These are phyloP conservation scores for Astrothelium macrocarpum DNA, from an alignment of 495 filamentous ascomycete species.

Conservation along the genomic window DNA sequence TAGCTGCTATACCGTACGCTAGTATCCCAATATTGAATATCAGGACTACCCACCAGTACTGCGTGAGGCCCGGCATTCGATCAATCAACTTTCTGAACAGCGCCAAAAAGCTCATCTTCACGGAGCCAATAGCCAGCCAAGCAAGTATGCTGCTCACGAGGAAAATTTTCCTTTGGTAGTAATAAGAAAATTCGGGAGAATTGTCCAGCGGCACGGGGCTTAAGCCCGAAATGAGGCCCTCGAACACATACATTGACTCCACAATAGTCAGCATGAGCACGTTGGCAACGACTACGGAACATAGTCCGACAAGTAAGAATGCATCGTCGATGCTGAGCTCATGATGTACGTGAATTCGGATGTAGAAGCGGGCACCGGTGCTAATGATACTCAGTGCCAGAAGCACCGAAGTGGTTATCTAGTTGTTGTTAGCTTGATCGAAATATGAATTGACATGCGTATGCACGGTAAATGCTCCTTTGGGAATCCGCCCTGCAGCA, in stretches of 20 bases:
- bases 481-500: background rate
- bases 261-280: background rate
- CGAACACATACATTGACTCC: background rate
- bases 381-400: background rate
- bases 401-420: background rate
- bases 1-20: background rate
- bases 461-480: background rate
- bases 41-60: background rate
- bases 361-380: background rate
- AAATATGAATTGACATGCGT: background rate
- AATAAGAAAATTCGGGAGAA: background rate
- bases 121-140: background rate
- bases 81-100: background rate
- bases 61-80: background rate
- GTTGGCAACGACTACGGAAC: slow-evolving; percentile 2
- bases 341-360: slow-evolving; percentile 4
- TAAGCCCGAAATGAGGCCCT: background rate
- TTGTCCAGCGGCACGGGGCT: background rate
- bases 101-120: background rate
- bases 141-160: background rate
- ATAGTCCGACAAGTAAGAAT: background rate
- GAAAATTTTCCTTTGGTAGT: background rate
- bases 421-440: background rate
- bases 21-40: background rate
- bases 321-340: background rate